phyloP scores from a whole-genome alignment of 2,329 filamentous ascomycete genomes.

The Phyllosticta citrichinensis region DNA sequence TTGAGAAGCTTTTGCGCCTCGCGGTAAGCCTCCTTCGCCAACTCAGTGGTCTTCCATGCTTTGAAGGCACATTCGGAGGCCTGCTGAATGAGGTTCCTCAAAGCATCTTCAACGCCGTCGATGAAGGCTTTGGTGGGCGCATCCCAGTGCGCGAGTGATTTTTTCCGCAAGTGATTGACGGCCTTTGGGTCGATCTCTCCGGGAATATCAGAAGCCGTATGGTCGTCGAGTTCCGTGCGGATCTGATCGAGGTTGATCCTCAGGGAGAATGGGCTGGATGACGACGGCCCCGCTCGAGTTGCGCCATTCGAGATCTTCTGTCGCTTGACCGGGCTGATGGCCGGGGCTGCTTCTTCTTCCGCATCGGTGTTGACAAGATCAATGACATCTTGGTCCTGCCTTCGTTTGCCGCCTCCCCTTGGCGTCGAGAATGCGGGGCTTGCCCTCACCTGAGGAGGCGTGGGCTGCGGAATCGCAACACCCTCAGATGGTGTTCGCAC shows the following conservation, averaged over 20 bases:
- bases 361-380: slow-evolving; percentile 15
- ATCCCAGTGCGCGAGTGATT: slow-evolving; percentile 22
- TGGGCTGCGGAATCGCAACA: background rate
- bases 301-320: slow-evolving; percentile 16
- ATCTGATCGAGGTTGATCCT: slow-evolving; percentile 24
- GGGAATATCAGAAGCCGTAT: slow-evolving; percentile 22
- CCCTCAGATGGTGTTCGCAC: background rate
- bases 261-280: background rate
- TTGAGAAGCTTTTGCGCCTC: slow-evolving; percentile 21
- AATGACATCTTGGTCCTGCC: slow-evolving; percentile 10
- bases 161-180: slow-evolving; percentile 21
- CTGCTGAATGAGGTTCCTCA: slow-evolving; percentile 14
- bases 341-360: slow-evolving; percentile 4
- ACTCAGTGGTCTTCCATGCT: slow-evolving; percentile 19
- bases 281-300: background rate
- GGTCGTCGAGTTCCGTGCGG: slow-evolving; percentile 16
- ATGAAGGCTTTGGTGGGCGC: slow-evolving; percentile 21
- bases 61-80: slow-evolving; percentile 23
- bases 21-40: slow-evolving; percentile 18
- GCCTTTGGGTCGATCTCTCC: slow-evolving; percentile 27
- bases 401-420: background rate
- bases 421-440: background rate
- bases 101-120: slow-evolving; percentile 10
- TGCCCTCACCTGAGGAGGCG: background rate
- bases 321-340: slow-evolving; percentile 19